Base-by-base conservation (phyloP, 352 stramenopile species). In the Phytophthora sp. region DNA sequence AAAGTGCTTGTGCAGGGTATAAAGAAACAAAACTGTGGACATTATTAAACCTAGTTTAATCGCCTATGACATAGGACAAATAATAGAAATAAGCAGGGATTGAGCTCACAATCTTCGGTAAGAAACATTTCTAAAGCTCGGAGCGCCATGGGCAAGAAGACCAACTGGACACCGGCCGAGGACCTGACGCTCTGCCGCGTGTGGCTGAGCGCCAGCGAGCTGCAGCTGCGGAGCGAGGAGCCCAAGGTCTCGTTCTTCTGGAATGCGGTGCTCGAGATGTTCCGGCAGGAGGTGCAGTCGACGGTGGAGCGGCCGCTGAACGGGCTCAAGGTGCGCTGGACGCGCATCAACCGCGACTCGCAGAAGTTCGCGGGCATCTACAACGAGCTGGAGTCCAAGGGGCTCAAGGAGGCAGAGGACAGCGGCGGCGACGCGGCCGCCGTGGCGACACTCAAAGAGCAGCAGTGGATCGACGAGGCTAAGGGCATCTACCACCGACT, bases 271-370 rank as follows among this genome's bases (percentile, higher is more conserved):
- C 72, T 74, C 51, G 69, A 87, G 32, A 38, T 91, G 45, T 93
- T 91, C 73, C 84, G 89, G 37, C 55, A 77, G 2, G 82, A 93
- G 65, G 46, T 87, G 39, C 68, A 77, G n/a, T 77, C 76, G 18
- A 57, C 75, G 3, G 71, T 88, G 27, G 79, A 91, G 63, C 78
- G 84, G 3, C 78, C 79, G 42, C 69, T 88, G 26, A 93, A 76
- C 20, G 84, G 84, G 1, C 78, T 93, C 53, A 93, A 93, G 51
- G 87, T 93, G 69, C 79, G 84, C 46, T 93, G 82, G 82, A 90
- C 79, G 32, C 84, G 84, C 51, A 89, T 93, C 61, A 91, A 93
- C 43, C 79, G 79, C 51, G 84, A 93, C 54, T 84, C 87, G 34
- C 82, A 91, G 60, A 84, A 80, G 63, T 93, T 93, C 46, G 78